A percentile compares a stretch with the other conserved stretches of the same genome.
Conservation (phyloP, 768 basidiomycete genomes). For the Chiua virens region DNA sequence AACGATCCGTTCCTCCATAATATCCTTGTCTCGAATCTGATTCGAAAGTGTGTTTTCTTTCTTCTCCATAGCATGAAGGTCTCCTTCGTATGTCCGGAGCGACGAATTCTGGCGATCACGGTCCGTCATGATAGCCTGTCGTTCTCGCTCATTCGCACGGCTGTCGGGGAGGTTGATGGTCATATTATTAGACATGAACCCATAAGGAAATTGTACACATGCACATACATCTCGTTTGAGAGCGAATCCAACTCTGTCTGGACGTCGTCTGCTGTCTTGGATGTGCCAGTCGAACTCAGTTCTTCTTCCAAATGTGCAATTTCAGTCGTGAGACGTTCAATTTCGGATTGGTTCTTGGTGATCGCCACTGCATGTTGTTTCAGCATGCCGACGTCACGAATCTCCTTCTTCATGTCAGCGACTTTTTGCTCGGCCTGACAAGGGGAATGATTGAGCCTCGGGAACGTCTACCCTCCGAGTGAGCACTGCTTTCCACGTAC, state of each 20-base stretch:
- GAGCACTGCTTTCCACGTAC: constrained; percentile 37
- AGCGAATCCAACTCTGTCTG: constrained; percentile 72
- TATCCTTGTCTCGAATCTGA: constrained; percentile 58
- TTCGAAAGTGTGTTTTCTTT: constrained; percentile 56
- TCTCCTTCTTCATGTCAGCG: constrained; percentile 52
- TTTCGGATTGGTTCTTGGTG: constrained; percentile 56
- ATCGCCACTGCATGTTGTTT: constrained; percentile 63
- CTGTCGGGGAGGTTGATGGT: constrained; percentile 38
- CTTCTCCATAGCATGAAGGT: constrained; percentile 62
- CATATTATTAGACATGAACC: background rate
- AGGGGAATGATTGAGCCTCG: background rate
- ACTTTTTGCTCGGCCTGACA: constrained; percentile 53
- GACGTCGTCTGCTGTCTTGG: constrained; percentile 83
- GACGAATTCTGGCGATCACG: constrained; percentile 58
- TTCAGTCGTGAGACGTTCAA: constrained; percentile 60
- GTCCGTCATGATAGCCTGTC: constrained; percentile 53
- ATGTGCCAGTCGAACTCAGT: constrained; percentile 69
- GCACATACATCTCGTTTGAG: constrained; percentile 38
- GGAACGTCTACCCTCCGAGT: background rate
- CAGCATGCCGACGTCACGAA: constrained; percentile 58
- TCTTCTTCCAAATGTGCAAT: constrained; percentile 64
- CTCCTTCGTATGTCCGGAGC: constrained; percentile 56
- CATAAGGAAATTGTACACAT: background rate
- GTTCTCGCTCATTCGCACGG: constrained; percentile 65
- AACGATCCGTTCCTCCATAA: constrained; percentile 54